These are phyloP conservation scores for Pholiota microspora DNA, from an alignment of 768 basidiomycete genomes.

Conservation along the genomic window DNA sequence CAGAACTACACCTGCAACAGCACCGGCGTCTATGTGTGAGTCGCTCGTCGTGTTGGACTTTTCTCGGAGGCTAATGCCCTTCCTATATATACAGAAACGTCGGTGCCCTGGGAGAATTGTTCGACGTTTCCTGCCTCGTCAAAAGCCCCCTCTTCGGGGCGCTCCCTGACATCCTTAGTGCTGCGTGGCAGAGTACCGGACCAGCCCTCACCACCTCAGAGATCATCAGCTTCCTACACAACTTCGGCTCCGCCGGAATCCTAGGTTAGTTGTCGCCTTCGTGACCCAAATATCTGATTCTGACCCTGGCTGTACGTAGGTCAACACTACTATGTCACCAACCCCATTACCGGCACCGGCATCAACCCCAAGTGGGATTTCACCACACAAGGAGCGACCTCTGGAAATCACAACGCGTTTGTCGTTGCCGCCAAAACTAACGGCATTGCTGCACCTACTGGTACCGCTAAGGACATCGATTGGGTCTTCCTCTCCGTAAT, in stretches of 20 bases:
- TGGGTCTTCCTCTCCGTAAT: slow-evolving; percentile 45
- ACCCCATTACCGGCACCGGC: slow-evolving; percentile 38
- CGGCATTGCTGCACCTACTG: slow-evolving; percentile 33
- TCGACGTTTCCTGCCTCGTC: slow-evolving; percentile 52
- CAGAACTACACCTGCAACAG: slow-evolving; percentile 55
- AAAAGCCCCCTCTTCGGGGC: slow-evolving; percentile 25
- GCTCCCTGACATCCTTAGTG: slow-evolving; percentile 24
- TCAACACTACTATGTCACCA: slow-evolving; percentile 55
- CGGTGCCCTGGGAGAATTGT: slow-evolving; percentile 52
- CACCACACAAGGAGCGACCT: slow-evolving; percentile 31
- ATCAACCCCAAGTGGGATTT: slow-evolving; percentile 52
- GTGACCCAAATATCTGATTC: background rate
- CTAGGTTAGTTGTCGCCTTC: slow-evolving; percentile 28
- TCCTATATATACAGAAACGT: slow-evolving; percentile 32
- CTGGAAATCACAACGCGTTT: slow-evolving; percentile 37
- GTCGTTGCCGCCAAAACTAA: slow-evolving; percentile 39
- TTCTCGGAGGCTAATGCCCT: background rate
- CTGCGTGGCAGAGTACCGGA: slow-evolving; percentile 20
- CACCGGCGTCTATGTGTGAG: slow-evolving; percentile 46
- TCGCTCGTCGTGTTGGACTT: background rate
- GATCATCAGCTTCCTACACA: slow-evolving; percentile 17
- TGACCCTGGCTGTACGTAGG: slow-evolving; percentile 11
- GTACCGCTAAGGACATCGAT: slow-evolving; percentile 40
- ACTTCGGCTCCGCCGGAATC: slow-evolving; percentile 16
- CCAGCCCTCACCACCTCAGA: slow-evolving; percentile 13